phyloP scores from a whole-genome alignment of 2,329 filamentous ascomycete genomes.

The Ilyonectria sp. region DNA sequence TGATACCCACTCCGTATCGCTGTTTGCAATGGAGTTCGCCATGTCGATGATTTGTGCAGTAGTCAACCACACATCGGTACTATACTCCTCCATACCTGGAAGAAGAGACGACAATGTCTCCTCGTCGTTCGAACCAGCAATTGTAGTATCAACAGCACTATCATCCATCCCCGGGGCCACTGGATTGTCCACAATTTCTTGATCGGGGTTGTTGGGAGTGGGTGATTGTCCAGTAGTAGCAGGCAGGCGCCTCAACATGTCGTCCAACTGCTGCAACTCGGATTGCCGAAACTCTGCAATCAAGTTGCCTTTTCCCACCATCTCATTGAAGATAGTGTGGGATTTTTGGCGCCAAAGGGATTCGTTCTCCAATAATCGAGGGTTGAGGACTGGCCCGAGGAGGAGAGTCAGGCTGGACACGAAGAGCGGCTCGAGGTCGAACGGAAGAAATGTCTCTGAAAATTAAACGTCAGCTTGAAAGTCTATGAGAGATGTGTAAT shows the following conservation, averaged over 20 bases:
- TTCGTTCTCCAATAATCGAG: conserved; percentile 53
- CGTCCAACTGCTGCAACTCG: conserved; percentile 62
- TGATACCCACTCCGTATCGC: conserved; percentile 62
- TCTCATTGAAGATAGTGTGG: conserved; percentile 62
- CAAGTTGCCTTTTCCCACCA: conserved; percentile 61
- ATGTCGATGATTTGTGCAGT: conserved; percentile 63
- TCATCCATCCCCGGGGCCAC: not conserved
- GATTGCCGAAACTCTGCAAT: conserved; percentile 60
- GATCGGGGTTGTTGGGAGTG: conserved; percentile 23
- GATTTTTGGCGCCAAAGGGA: conserved; percentile 58
- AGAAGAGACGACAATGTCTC: conserved; percentile 37
- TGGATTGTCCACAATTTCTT: conserved; percentile 31
- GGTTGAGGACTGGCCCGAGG: conserved; percentile 55
- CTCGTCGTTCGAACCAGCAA: conserved; percentile 26
- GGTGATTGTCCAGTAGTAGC: conserved; percentile 15
- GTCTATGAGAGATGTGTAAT: not conserved
- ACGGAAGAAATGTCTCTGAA: conserved; percentile 64
- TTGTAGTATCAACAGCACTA: not conserved
- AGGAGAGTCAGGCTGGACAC: conserved; percentile 60
- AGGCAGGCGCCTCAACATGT: conserved; percentile 53
- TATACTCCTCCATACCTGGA: conserved; percentile 42
- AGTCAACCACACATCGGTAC: conserved; percentile 56
- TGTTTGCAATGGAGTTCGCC: conserved; percentile 62
- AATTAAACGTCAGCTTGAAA: not conserved
- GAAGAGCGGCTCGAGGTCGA: conserved; percentile 62